Evolutionary conservation across 2,329 filamentous ascomycete genomes (phyloP).

Genomic region (Aspergillus sp.): DNA sequence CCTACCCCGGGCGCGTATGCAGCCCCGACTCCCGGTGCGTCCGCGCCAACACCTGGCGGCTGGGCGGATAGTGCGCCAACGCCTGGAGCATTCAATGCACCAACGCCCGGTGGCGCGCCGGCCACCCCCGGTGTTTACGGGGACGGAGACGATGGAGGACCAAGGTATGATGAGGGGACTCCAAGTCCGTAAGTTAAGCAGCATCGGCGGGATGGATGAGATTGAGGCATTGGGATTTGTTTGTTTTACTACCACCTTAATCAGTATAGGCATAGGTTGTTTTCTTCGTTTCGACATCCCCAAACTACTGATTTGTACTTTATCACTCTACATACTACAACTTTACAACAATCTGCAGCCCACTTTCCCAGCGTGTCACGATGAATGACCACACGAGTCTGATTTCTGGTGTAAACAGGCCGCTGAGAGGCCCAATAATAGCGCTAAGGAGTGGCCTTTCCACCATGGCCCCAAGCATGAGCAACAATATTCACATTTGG

Average conservation of each 20-base stretch:
- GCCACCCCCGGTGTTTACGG: conserved; percentile 33
- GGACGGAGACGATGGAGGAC: conserved; percentile 33
- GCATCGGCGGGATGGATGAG: background rate
- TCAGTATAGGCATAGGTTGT: background rate
- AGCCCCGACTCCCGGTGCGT: conserved; percentile 63
- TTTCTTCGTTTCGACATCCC: background rate
- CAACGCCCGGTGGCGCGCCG: conserved; percentile 33
- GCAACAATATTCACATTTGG: too few relatives aligned
- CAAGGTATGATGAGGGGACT: conserved; percentile 37
- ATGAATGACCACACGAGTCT: too few relatives aligned
- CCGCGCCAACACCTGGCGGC: conserved; percentile 45
- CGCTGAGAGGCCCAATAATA: too few relatives aligned
- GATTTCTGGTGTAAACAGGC: too few relatives aligned
- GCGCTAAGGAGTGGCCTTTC: too few relatives aligned
- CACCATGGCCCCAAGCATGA: too few relatives aligned
- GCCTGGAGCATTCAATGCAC: conserved; percentile 39
- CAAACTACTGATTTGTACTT: too few relatives aligned
- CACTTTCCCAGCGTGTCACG: too few relatives aligned
- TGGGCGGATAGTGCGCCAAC: conserved; percentile 40
- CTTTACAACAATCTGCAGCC: too few relatives aligned
- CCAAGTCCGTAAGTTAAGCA: conserved; percentile 28
- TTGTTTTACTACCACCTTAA: background rate
- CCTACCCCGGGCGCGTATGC: conserved; percentile 54
- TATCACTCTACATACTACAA: too few relatives aligned
- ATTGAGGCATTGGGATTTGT: background rate